Base-by-base conservation (phyloP, 495 filamentous ascomycete genomes). In the Zalerion maritima region DNA sequence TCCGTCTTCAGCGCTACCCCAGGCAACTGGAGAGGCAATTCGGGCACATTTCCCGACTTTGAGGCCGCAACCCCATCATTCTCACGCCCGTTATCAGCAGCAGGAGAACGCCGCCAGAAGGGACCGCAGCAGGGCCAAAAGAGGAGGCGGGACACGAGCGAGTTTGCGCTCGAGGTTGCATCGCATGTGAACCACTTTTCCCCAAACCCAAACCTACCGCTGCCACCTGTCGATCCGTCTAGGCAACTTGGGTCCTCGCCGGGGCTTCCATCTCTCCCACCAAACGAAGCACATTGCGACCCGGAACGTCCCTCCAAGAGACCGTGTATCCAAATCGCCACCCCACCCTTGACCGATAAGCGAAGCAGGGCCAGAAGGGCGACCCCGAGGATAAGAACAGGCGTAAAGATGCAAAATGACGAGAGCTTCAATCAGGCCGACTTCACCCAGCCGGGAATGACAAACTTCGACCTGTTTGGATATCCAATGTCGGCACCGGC, bases 401-500 rank as follows among this genome's bases (percentile, higher is more conserved):
- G n/a, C n/a, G n/a, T n/a, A n/a, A 57, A 43, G 30, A 69, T 69
- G 64, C 64, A 67, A 50, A 59, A 62, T 59, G 64, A 55, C 21
- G 48, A 62, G 37, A 55, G 46, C 40, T 62, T 44, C 44, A 50
- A 37, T 36, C 52, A 60, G 28, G 54, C 40, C 24, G 57, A 62
- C 26, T 64, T 58, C 24, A 35, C 52, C 47, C 60, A 55, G 29
- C 47, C 48, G 15, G 47, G 50, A 21, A 55, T 64, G 49, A 39
- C 43, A 10, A 36, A 26, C 31, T 60, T 50, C 29, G 58, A 62
- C 28, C 48, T 65, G 44, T 82, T 85, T 41, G 67, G 71, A 16
- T 75, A 83, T 38, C 69, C 68, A 7, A 65, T 77, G 34, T 69
- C 79, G 2, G 77, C 79, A 18, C 73, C 82, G 1, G 69, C 76